A percentile compares a stretch with the other conserved stretches of the same genome.
Conservation (phyloP, 2,329 filamentous ascomycete species). For the Epichloe festucae region DNA sequence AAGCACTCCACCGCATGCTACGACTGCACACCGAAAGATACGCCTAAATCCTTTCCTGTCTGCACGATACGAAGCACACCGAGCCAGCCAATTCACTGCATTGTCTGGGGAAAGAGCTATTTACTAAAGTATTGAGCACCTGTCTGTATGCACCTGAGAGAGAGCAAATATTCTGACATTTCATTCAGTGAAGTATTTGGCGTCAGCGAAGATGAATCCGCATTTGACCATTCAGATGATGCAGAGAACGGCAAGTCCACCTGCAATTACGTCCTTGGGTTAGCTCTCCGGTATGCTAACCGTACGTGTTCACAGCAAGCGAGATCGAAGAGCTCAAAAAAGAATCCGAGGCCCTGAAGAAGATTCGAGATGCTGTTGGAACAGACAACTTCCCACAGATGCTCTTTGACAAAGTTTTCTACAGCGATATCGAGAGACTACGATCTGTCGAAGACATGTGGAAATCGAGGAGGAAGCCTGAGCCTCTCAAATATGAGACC, state of each 20-base stretch:
- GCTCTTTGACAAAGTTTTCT: slow-evolving; percentile 90
- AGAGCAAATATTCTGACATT: background rate
- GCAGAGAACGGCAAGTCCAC: slow-evolving; percentile 55
- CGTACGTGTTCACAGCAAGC: slow-evolving; percentile 28
- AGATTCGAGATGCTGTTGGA: slow-evolving; percentile 70
- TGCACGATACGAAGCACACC: slow-evolving; percentile 96
- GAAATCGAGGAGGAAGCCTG: slow-evolving; percentile 67
- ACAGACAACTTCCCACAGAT: slow-evolving; percentile 62
- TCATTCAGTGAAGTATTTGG: slow-evolving; percentile 64
- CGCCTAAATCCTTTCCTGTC: slow-evolving; percentile 85
- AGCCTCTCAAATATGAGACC: slow-evolving; percentile 55
- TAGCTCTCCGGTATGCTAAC: background rate
- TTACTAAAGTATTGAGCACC: slow-evolving; percentile 51
- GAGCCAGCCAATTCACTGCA: slow-evolving; percentile 94
- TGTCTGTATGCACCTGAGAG: background rate
- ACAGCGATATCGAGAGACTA: slow-evolving; percentile 68
- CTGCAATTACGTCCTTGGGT: background rate
- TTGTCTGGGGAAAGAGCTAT: slow-evolving; percentile 97
- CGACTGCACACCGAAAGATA: slow-evolving; percentile 81
- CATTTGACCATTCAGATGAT: slow-evolving; percentile 68
- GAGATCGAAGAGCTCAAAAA: slow-evolving; percentile 81
- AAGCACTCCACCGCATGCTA: slow-evolving; percentile 90
- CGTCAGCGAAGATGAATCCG: slow-evolving; percentile 71
- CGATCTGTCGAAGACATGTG: slow-evolving; percentile 92
- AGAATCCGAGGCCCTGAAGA: slow-evolving; percentile 72